A percentile compares a stretch with the other conserved stretches of the same genome.
phyloP scores from a whole-genome alignment of 805 yeast genomes.

The Peterozyma toletana region DNA sequence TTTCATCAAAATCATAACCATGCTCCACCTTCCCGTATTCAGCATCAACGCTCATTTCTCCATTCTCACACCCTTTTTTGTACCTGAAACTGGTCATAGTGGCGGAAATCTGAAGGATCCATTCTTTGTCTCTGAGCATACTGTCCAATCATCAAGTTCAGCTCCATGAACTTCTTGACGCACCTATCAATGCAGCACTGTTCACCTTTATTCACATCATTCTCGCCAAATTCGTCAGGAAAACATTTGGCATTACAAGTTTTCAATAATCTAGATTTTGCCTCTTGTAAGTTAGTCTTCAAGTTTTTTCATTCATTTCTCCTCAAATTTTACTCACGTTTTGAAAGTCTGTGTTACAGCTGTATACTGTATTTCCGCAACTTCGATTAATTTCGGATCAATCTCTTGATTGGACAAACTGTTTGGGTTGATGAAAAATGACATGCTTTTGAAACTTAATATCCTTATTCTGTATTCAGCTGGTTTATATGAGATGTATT shows the following conservation, averaged over 20 bases:
- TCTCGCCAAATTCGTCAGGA: constrained; percentile 78
- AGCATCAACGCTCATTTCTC: too few species aligned
- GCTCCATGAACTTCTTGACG: constrained; percentile 72
- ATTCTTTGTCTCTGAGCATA: constrained; percentile 35
- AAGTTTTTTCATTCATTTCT: too few species aligned
- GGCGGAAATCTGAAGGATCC: constrained; percentile 38
- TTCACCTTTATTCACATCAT: constrained; percentile 82
- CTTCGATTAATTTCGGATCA: constrained; percentile 49
- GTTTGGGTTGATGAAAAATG: constrained; percentile 47
- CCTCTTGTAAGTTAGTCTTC: too few species aligned
- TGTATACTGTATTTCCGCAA: constrained; percentile 62
- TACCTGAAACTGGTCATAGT: constrained; percentile 23
- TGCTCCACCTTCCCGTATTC: too few species aligned
- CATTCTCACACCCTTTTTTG: background rate
- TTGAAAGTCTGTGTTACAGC: constrained; percentile 54
- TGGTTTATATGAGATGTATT: background rate
- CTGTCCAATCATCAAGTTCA: constrained; percentile 58
- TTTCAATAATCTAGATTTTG: constrained; percentile 34
- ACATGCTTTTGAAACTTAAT: constrained; percentile 33
- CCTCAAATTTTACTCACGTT: constrained; percentile 18
- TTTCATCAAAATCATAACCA: too few species aligned
- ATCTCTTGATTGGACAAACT: constrained; percentile 39
- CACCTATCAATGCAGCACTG: constrained; percentile 78
- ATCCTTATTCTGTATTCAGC: background rate
- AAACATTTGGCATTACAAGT: constrained; percentile 75